These are phyloP conservation scores for Kalanchoe fedtschenkoi DNA, from an alignment of 164 flowering plant species.

Conservation along the genomic window DNA sequence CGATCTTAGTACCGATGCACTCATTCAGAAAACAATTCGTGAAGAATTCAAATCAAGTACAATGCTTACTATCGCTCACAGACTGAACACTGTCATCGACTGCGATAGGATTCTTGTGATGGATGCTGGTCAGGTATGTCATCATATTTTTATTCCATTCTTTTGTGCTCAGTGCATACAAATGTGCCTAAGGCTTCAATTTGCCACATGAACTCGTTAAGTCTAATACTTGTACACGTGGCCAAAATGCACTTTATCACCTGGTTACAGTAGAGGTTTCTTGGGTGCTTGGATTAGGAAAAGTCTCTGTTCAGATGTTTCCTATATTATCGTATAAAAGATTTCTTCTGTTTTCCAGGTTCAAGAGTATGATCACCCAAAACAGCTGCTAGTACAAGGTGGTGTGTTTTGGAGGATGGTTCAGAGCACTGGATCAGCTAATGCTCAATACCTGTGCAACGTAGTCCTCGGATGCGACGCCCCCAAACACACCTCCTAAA, in stretches of 20 bases:
- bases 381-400: conserved; percentile 24
- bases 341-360: no score
- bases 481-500: no score
- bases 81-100: conserved; percentile 88
- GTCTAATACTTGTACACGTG: no score
- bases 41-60: conserved; percentile 93
- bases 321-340: no score
- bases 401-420: conserved; percentile 49
- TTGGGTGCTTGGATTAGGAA: no score
- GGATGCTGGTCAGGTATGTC: conserved; percentile 78
- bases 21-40: conserved; percentile 89
- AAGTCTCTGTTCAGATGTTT: no score
- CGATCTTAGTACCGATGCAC: conserved; percentile 97
- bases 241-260: no score
- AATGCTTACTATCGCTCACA: conserved; percentile 92
- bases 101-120: conserved; percentile 82
- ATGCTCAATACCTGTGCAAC: conserved; percentile 37
- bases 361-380: conserved; percentile 36
- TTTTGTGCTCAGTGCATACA: no score
- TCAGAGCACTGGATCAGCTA: conserved; percentile 49
- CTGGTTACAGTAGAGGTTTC: no score
- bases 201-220: no score
- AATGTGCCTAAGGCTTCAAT: no score
- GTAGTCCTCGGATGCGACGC: conserved; percentile 25
- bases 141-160: no score